These are phyloP conservation scores for Solanum bulbocastanum DNA, from an alignment of 257 asterid genomes.

Conservation along the genomic window DNA sequence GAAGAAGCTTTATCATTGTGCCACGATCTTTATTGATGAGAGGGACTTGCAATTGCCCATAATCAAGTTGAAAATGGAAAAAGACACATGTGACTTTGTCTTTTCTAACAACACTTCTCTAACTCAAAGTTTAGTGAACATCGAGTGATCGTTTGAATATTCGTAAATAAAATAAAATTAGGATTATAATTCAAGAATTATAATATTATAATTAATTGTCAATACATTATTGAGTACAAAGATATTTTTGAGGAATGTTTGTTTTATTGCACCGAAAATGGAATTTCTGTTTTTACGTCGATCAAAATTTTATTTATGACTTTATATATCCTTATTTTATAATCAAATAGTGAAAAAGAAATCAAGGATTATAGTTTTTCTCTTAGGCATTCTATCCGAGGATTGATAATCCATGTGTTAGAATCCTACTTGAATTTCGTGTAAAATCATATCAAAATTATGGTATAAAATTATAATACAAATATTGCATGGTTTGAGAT, in stretches of 20 bases:
- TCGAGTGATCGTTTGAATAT: background rate
- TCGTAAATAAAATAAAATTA: background rate
- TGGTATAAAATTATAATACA: background rate
- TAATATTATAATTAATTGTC: background rate
- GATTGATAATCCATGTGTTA: background rate
- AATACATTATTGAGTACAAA: background rate
- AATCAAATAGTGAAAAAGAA: background rate
- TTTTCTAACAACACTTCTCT: background rate
- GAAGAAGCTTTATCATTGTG: background rate
- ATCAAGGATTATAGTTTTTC: background rate
- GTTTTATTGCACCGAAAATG: background rate
- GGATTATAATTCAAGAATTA: background rate
- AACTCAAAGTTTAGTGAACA: background rate
- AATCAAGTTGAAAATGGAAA: background rate
- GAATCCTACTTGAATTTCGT: background rate
- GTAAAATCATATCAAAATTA: background rate
- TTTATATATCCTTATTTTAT: background rate
- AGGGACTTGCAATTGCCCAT: background rate
- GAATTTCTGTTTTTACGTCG: background rate
- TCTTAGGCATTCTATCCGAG: background rate
- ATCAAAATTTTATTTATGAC: background rate
- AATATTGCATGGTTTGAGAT: background rate
- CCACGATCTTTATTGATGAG: background rate
- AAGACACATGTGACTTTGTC: background rate
- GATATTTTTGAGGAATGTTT: background rate